Base-by-base conservation (phyloP, 768 basidiomycete species). In the Mrakia blollopis region DNA sequence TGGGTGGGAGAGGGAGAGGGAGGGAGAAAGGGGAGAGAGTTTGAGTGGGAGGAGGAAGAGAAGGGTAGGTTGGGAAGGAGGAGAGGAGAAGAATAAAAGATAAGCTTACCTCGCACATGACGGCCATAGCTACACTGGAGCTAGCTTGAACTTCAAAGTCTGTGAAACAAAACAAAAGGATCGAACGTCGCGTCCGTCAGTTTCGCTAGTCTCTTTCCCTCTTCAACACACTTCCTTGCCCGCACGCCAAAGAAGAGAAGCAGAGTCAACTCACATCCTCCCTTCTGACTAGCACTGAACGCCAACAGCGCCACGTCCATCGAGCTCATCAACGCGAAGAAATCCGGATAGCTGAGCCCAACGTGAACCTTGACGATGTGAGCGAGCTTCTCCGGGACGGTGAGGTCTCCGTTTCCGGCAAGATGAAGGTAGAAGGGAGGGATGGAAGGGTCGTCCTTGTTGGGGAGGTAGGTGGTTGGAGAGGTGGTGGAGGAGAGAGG, bases 251-350 rank as follows among this genome's bases (percentile, higher is more conserved):
- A 54, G 47, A 23, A n/a, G 4, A 60, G 6, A 47, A 71, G 14
- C 28, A 23, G 21, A 52, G 47, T 7, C 6, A n/a, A 71, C 81
- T 60, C 32, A 83, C 83, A 85, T 13, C 81, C 83, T 16, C 75
- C 75, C 60, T 65, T 65, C 21, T 47, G 65, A 57, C 80, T 77
- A 11, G 82, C 81, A 7, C 81, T 82, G 72, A 86, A 86, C n/a
- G 85, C 85, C 5, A 85, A 84, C 6, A 86, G 79, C 57, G 85
- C 85, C 62, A 86, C 81, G 74, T 86, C 85, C 83, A 85, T 84
- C 30, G 79, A 60, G 25, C 81, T 81, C 81, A 86, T 84, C 41
- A 85, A 77, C 50, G 80, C 77, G 73, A 85, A 86, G 78, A 84
- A 86, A 14, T 85, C 83, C 25, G 80, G 68, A 79, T 86, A 86